These are phyloP conservation scores for Microascus cirrosus DNA, from an alignment of 2,329 filamentous ascomycete species.

Conservation along the genomic window DNA sequence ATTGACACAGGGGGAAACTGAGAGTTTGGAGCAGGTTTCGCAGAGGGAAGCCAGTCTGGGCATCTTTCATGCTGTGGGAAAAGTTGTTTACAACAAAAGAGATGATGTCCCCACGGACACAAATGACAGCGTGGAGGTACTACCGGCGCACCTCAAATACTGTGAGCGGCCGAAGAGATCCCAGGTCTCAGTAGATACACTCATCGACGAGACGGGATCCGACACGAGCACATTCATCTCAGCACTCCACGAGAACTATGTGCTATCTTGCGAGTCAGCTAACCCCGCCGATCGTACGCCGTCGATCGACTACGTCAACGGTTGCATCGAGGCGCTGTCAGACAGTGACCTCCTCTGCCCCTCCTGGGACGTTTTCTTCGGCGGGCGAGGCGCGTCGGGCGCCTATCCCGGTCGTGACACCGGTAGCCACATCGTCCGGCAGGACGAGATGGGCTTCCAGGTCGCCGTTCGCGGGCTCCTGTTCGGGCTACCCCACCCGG, in stretches of 20 bases:
- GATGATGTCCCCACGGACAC: constrained; percentile 26
- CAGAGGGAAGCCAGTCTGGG: constrained; percentile 83
- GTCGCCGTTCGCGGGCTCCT: constrained; percentile 78
- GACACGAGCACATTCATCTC: constrained; percentile 85
- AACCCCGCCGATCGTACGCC: constrained; percentile 38
- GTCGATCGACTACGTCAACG: constrained; percentile 67
- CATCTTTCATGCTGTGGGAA: constrained; percentile 92
- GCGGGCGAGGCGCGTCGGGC: constrained; percentile 32
- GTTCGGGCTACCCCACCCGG: constrained; percentile 75
- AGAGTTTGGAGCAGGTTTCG: constrained; percentile 70
- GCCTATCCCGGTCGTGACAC: constrained; percentile 42
- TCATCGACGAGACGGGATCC: constrained; percentile 91
- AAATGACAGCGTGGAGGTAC: constrained; percentile 23
- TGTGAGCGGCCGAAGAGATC: constrained; percentile 49
- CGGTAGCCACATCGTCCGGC: constrained; percentile 65
- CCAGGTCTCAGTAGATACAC: constrained; percentile 56
- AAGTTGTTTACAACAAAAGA: constrained; percentile 93
- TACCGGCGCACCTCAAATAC: constrained; percentile 49
- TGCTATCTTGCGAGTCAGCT: constrained; percentile 62
- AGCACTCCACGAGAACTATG: constrained; percentile 88
- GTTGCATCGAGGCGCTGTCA: constrained; percentile 79
- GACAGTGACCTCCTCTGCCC: constrained; percentile 78
- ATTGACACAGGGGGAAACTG: constrained; percentile 66
- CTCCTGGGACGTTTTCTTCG: constrained; percentile 58
- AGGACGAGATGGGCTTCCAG: constrained; percentile 92